Base-by-base conservation (phyloP, 495 filamentous ascomycete species). In the Platismatia glauca region DNA sequence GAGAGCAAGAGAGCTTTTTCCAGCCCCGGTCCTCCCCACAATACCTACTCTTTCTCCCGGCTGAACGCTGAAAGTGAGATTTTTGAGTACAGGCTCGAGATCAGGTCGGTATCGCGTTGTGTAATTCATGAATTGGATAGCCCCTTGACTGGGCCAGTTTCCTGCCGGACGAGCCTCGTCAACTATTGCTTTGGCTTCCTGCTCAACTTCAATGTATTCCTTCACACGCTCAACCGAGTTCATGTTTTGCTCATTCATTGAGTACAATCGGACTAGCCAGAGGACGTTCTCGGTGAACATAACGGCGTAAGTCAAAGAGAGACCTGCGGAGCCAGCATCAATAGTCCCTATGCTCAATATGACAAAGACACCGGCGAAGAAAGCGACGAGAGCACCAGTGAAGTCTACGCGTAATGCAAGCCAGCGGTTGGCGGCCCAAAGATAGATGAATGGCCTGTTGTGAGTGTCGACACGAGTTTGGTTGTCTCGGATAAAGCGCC, bases 381-480 rank as follows among this genome's bases (percentile, higher is more conserved):
- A 97, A 0, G 92, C 83, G 4, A 99, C 94, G 41, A 96, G 69
- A 65, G 95, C 94, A 62, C 95, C 95, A 18, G 91, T 83, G 55
- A 91, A 78, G 73, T 99, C 95, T 7, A 96, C 90, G 44, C 95
- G 86, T 69, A 96, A 88, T 3, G 94, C 85, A 39, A 99, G 88
- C 95, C 95, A 99, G 72, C 95, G 82, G 70, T 99, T 97, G 66
- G 89, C 86, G n/a, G 88, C 91, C 95, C 95, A 97, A 11, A 99
- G 79, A 68, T 89, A 97, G 67, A 97, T 94, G 75, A 96, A 97
- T 0, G 95, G 95, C 58, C 95, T 82, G 67, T 89, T 86, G 71
- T 97, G 93, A 34, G 85, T 85, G 73, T 99, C 95, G 72, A 99
- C 91, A 55, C 86, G 85, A 37, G 77, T 76, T 62, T 97, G 84